Evolutionary conservation across 2,329 filamentous ascomycete species (phyloP).

Genomic region (Colletotrichum limetticola): DNA sequence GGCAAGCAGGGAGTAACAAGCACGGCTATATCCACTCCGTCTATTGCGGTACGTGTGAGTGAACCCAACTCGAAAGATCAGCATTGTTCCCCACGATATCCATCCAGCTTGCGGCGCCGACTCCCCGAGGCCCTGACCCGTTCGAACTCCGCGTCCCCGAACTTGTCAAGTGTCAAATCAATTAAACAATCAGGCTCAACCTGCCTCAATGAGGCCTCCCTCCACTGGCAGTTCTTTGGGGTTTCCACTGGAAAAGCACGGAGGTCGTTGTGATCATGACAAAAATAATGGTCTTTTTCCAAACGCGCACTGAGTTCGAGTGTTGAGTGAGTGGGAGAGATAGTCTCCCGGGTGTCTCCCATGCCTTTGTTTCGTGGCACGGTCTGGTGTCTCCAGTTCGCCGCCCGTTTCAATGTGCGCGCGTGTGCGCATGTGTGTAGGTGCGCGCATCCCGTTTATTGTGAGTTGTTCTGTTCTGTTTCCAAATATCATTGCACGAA

Average conservation of each 20-base stretch:
- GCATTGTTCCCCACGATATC: not conserved
- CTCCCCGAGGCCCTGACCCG: too few relatives aligned
- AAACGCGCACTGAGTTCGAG: not conserved
- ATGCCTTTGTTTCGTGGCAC: conserved; percentile 15
- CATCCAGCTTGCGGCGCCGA: too few relatives aligned
- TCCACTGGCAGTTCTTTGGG: not conserved
- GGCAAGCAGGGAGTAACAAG: not conserved
- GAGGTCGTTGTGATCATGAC: conserved; percentile 16
- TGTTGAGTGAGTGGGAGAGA: not conserved
- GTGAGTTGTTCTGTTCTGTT: not conserved
- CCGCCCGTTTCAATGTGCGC: not conserved
- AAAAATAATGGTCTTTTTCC: not conserved
- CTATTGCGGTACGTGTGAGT: not conserved
- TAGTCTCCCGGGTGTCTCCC: conserved; percentile 6
- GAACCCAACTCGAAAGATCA: not conserved
- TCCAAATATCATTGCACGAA: not conserved
- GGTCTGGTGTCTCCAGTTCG: not conserved
- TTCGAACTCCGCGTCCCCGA: not conserved
- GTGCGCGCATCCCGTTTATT: not conserved
- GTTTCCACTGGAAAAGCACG: conserved; percentile 1
- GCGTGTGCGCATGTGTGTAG: not conserved
- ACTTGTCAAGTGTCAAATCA: not conserved
- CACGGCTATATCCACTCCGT: not conserved
- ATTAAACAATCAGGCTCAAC: not conserved
- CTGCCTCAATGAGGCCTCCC: not conserved